Base-by-base conservation (phyloP, 805 yeast species). In the Metschnikowia sp. region DNA sequence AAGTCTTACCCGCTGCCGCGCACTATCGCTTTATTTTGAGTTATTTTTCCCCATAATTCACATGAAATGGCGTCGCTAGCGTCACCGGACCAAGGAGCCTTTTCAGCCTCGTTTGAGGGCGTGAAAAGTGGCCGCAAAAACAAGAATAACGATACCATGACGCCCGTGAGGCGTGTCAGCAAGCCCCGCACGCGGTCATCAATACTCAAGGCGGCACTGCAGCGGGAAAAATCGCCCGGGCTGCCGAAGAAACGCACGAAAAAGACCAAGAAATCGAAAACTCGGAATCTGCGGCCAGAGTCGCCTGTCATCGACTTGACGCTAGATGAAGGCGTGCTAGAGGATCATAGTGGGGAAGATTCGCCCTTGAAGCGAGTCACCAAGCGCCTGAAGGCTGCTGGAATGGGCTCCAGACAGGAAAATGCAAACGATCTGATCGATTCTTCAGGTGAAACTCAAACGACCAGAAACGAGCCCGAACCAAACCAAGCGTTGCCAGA, bases 251-350 rank as follows among this genome's bases (percentile, higher is more conserved):
- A 35, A 40, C 48, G 44, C 19, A 32, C 15, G 12, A 52, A 50
- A 29, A 44, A 22, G 36, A 26, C 42, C 31, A 43, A 39, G 26
- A 32, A 30, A 26, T 39, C n/a, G 26, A 22, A 22, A 22, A 22
- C 26, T 22, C 26, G 26, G 15, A 10, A 22, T 10, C 37, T 29
- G 7, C 49, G 44, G 4, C 37, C 35, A 15, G 36, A 39, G 7
- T 49, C 56, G n/a, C 57, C 59, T 3, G 49, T 53, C 8, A 49
- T 53, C 9, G 59, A 55, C 26, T 50, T 55, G 46, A 49, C 57
- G 26, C 31, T 31, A 5, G 57, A 53, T 3, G 46, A 40, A 1
- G 51, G 29, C 11, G 36, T 19, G 7, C 41, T 7, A 0, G 39
- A 9, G 29, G 30, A 31, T 3, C 43, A 34, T 12, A 35, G 43